Conservation (phyloP, 148 eudicot genomes). For the Vaccinium vitisidaea region DNA sequence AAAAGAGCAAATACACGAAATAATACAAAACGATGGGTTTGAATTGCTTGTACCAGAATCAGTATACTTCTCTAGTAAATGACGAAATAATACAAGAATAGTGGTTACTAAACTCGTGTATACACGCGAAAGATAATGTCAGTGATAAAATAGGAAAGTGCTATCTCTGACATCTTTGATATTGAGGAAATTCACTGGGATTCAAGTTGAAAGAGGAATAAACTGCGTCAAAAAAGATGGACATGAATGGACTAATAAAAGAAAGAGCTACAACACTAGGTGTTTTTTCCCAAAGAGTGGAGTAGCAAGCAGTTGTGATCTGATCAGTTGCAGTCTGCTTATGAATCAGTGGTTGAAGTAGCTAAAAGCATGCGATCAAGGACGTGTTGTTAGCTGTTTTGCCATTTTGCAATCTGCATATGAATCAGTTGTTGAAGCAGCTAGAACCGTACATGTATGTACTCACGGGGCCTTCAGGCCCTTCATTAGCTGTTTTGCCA, state of each 20-base stretch:
- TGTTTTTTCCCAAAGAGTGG: background rate
- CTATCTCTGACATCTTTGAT: background rate
- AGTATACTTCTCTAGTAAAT: background rate
- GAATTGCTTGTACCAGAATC: background rate
- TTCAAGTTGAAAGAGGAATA: slow-evolving; percentile 3
- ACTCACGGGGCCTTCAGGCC: background rate
- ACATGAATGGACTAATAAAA: background rate
- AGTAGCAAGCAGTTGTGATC: background rate
- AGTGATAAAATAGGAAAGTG: background rate
- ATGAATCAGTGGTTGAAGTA: background rate
- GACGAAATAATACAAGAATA: background rate
- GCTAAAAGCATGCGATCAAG: background rate
- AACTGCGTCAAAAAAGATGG: background rate
- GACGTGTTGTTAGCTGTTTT: background rate
- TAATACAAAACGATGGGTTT: background rate
- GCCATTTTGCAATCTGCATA: background rate
- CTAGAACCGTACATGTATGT: background rate
- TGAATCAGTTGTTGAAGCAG: too few relatives aligned
- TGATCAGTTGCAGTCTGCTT: background rate
- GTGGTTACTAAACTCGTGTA: background rate
- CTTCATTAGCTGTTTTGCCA: background rate
- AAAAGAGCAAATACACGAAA: background rate
- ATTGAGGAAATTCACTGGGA: background rate
- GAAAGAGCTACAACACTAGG: background rate
- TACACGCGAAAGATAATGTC: background rate